These are phyloP conservation scores for Ramaria sp. DNA, from an alignment of 768 basidiomycete genomes.

Conservation along the genomic window DNA sequence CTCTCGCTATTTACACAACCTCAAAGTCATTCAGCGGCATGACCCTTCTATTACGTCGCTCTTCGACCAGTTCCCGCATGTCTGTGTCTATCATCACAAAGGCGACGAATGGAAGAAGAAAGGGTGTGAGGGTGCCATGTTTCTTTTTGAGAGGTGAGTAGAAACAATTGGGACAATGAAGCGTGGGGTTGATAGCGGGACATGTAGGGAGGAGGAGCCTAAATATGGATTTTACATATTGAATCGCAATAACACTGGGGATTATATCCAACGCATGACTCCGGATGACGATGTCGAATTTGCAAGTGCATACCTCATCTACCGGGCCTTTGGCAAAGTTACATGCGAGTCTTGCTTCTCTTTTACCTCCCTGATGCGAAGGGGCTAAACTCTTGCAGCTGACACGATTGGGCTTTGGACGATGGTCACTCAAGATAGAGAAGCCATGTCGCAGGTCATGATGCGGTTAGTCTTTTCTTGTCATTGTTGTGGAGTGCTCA, in stretches of 20 bases:
- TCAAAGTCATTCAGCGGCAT: constrained; percentile 68
- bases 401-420: constrained; percentile 66
- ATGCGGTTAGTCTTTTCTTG: constrained; percentile 35
- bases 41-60: constrained; percentile 74
- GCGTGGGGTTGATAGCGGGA: background rate
- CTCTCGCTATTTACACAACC: constrained; percentile 63
- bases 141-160: constrained; percentile 73
- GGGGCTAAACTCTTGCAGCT: background rate
- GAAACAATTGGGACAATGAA: background rate
- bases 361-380: background rate
- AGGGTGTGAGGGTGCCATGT: constrained; percentile 83
- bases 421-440: constrained; percentile 55
- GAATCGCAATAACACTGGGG: constrained; percentile 71
- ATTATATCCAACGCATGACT: constrained; percentile 63
- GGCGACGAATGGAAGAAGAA: constrained; percentile 66
- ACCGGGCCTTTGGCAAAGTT: constrained; percentile 63
- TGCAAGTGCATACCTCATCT: constrained; percentile 58
- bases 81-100: constrained; percentile 71
- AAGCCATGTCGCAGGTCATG: constrained; percentile 64
- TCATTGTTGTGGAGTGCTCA: background rate
- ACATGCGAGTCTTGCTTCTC: constrained; percentile 23
- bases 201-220: constrained; percentile 56
- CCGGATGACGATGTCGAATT: constrained; percentile 67
- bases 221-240: constrained; percentile 80
- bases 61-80: constrained; percentile 82